Percentiles rank a stretch among this genome's conserved stretches.
Evolutionary conservation across 148 eudicot species (phyloP).

Genomic region (Dianthus caryophyllus): DNA sequence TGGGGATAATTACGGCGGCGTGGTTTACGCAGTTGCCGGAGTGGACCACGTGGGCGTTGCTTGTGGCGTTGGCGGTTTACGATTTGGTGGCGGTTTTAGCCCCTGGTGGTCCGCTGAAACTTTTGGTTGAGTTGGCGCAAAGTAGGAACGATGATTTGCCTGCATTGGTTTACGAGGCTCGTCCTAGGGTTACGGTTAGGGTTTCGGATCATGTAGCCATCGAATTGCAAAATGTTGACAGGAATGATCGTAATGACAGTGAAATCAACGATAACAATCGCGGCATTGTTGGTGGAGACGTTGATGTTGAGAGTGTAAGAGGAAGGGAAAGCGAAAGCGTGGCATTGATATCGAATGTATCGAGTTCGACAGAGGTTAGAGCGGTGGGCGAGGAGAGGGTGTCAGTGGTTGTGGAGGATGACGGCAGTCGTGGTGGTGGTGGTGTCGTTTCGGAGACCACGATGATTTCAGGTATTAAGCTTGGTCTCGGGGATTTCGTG

Average conservation of each 20-base stretch:
- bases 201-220: slow-evolving; percentile 38
- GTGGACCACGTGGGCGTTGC: slow-evolving; percentile 93
- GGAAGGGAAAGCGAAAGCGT: slow-evolving; percentile 9
- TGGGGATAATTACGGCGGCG: slow-evolving; percentile 80
- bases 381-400: slow-evolving; percentile 37
- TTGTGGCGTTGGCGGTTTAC: slow-evolving; percentile 73
- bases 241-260: slow-evolving; percentile 22
- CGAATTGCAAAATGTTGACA: slow-evolving; percentile 41
- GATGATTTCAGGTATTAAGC: slow-evolving; percentile 55
- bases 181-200: slow-evolving; percentile 52
- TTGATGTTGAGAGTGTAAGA: slow-evolving; percentile 23
- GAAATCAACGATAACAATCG: slow-evolving; percentile 1
- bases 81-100: slow-evolving; percentile 88
- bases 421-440: slow-evolving; percentile 25
- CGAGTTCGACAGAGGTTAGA: slow-evolving; percentile 31
- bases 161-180: slow-evolving; percentile 74
- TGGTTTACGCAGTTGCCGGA: slow-evolving; percentile 95
- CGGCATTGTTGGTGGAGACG: slow-evolving; percentile 9
- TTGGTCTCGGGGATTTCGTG: slow-evolving; percentile 90
- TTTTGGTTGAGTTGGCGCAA: slow-evolving; percentile 74
- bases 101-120: slow-evolving; percentile 89
- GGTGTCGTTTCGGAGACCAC: no score
- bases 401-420: slow-evolving; percentile 25
- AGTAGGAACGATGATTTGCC: slow-evolving; percentile 84
- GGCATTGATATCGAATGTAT: slow-evolving; percentile 36